Conservation (phyloP, 2,329 filamentous ascomycete species). For the Pseudohalonectria lignicola region DNA sequence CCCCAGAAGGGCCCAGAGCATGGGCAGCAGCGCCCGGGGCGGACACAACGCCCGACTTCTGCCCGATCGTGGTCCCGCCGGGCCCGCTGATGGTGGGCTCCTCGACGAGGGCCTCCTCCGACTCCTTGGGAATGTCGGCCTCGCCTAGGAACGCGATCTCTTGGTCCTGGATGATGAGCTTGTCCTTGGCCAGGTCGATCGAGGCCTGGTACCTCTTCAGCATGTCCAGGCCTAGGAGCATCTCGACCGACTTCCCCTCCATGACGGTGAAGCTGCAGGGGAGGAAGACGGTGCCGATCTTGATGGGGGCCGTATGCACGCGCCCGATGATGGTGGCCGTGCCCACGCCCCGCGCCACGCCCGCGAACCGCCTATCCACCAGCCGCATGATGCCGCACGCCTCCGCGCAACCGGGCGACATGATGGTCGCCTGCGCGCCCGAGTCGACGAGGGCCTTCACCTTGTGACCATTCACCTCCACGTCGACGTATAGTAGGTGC, state of each 20-base stretch:
- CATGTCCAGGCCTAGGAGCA: conserved; percentile 92
- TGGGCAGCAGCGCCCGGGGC: conserved; percentile 31
- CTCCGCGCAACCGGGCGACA: conserved; percentile 89
- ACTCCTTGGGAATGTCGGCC: conserved; percentile 81
- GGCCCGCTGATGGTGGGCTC: conserved; percentile 81
- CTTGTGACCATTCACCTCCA: conserved; percentile 84
- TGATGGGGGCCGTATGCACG: conserved; percentile 91
- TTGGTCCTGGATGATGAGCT: conserved; percentile 76
- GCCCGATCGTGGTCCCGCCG: conserved; percentile 80
- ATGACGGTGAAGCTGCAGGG: conserved; percentile 98
- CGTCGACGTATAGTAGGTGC: conserved; percentile 91
- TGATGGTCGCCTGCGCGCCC: conserved; percentile 94
- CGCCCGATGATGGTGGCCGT: conserved; percentile 91
- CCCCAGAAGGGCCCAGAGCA: conserved; percentile 10
- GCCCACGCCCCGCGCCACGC: conserved; percentile 85
- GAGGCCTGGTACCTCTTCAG: conserved; percentile 89
- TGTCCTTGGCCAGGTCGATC: conserved; percentile 78
- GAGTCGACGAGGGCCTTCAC: conserved; percentile 97
- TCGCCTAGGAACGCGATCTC: conserved; percentile 87
- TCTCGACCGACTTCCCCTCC: conserved; percentile 94
- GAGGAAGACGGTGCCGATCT: conserved; percentile 77
- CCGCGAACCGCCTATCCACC: conserved; percentile 84
- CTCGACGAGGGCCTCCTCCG: conserved; percentile 59
- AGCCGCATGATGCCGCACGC: conserved; percentile 92
- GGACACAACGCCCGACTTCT: conserved; percentile 66